Percentiles rank a stretch among this genome's conserved stretches.
Conservation (phyloP, 352 stramenopile genomes). For the Stramenopiles sp. region DNA sequence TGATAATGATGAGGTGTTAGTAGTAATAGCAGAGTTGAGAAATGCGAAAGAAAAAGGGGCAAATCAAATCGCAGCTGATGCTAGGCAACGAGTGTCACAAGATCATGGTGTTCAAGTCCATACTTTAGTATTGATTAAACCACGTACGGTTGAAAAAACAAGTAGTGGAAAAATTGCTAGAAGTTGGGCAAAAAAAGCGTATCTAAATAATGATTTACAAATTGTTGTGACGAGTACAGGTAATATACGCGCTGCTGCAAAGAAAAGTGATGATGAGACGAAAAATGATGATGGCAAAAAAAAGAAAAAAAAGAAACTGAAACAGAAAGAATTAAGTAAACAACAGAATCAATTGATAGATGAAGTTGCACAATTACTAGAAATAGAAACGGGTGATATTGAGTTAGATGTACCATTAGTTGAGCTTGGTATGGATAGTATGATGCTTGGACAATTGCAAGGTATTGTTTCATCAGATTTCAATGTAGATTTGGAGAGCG, state of each 20-base stretch:
- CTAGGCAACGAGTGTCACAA: conserved; percentile 36
- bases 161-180: conserved; percentile 94
- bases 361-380: conserved; percentile 31
- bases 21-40: conserved; percentile 47
- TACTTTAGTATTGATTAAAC: conserved; percentile 66
- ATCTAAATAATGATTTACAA: conserved; percentile 25
- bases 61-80: conserved; percentile 34
- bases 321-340: conserved; percentile 37
- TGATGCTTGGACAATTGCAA: conserved; percentile 79
- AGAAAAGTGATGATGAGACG: conserved; percentile 25
- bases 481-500: conserved; percentile 62
- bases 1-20: conserved; percentile 40
- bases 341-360: conserved; percentile 26
- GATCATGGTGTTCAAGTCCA: conserved; percentile 61
- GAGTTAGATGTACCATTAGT: conserved; percentile 27
- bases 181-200: conserved; percentile 45
- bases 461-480: conserved; percentile 67
- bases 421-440: conserved; percentile 65
- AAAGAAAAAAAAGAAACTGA: conserved; percentile 30
- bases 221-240: conserved; percentile 19
- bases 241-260: conserved; percentile 21
- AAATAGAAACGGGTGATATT: conserved; percentile 26
- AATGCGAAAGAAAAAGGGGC: conserved; percentile 35
- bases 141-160: conserved; percentile 84
- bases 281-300: conserved; percentile 30